A percentile compares a stretch with the other conserved stretches of the same genome.
phyloP scores from a whole-genome alignment of 2,329 filamentous ascomycete species.

The Claviceps digitariae region DNA sequence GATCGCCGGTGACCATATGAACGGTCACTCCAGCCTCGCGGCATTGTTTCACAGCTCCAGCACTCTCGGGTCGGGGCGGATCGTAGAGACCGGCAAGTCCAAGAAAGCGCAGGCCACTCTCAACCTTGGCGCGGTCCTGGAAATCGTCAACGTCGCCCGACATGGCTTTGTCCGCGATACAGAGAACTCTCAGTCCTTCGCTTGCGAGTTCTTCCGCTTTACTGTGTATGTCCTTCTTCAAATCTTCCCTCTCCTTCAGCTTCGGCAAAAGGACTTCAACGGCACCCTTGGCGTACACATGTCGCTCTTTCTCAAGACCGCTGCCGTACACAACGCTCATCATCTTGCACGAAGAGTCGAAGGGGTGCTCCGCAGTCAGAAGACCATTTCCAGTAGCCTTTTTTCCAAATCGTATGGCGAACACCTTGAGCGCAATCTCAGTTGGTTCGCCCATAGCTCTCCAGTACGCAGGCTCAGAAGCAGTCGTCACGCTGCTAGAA shows the following conservation, averaged over 20 bases:
- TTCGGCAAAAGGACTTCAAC: slow-evolving; percentile 43
- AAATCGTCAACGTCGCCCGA: slow-evolving; percentile 21
- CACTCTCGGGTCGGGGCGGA: slow-evolving; percentile 54
- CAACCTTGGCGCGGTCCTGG: slow-evolving; percentile 38
- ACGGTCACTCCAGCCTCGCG: slow-evolving; percentile 49
- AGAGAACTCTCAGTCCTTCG: slow-evolving; percentile 55
- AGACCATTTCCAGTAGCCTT: slow-evolving; percentile 30
- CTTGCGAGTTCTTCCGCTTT: slow-evolving; percentile 43
- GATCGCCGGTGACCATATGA: slow-evolving; percentile 58
- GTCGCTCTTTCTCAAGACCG: slow-evolving; percentile 19
- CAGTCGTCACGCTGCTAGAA: slow-evolving; percentile 32
- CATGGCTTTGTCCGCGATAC: slow-evolving; percentile 42
- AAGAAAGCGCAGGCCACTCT: slow-evolving; percentile 47
- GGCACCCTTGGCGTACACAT: slow-evolving; percentile 45
- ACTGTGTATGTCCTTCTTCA: slow-evolving; percentile 31
- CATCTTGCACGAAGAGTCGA: slow-evolving; percentile 60
- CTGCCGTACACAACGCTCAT: slow-evolving; percentile 56
- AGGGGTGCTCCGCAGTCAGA: slow-evolving; percentile 53
- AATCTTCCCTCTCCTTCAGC: slow-evolving; percentile 31
- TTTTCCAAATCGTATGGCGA: slow-evolving; percentile 53
- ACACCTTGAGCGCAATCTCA: slow-evolving; percentile 61
- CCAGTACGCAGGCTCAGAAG: slow-evolving; percentile 35
- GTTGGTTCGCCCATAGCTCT: slow-evolving; percentile 53
- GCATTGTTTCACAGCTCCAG: slow-evolving; percentile 44
- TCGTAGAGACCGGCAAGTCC: slow-evolving; percentile 62